Evolutionary conservation across 805 yeast species (phyloP).

Genomic region (Debaryomyces hansenii): DNA sequence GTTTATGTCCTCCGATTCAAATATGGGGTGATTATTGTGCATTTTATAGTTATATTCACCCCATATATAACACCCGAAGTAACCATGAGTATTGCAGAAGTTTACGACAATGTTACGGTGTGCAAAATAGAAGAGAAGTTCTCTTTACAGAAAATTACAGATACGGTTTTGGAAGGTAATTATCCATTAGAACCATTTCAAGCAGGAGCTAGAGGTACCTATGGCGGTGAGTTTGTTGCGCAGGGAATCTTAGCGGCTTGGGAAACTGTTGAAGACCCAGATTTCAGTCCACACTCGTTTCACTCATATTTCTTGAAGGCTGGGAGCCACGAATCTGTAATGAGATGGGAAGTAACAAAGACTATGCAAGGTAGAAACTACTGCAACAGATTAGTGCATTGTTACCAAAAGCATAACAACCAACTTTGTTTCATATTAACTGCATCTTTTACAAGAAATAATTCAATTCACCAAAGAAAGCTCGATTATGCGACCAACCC

Average conservation of each 20-base stretch:
- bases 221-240: conserved; percentile 34
- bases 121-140: conserved; percentile 8
- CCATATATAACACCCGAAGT: neutral
- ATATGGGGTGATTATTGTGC: too few species aligned
- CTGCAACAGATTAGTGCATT: conserved; percentile 31
- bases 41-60: too few species aligned
- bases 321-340: conserved; percentile 11
- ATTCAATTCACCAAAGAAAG: conserved; percentile 22
- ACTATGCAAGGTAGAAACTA: conserved; percentile 37
- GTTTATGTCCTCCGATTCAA: too few species aligned
- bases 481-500: conserved; percentile 21
- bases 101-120: neutral
- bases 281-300: conserved; percentile 35
- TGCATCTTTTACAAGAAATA: conserved; percentile 33
- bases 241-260: conserved; percentile 37
- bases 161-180: conserved; percentile 14
- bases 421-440: conserved; percentile 24
- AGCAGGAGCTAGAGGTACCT: conserved; percentile 24
- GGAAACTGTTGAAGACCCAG: conserved; percentile 19
- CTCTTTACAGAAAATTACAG: conserved; percentile 18
- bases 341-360: conserved; percentile 33
- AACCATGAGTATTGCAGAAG: neutral
- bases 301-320: conserved; percentile 31
- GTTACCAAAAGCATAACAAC: conserved; percentile 19
- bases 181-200: conserved; percentile 23